phyloP scores from a whole-genome alignment of 352 stramenopile species.

The Phytophthora lateralis region DNA sequence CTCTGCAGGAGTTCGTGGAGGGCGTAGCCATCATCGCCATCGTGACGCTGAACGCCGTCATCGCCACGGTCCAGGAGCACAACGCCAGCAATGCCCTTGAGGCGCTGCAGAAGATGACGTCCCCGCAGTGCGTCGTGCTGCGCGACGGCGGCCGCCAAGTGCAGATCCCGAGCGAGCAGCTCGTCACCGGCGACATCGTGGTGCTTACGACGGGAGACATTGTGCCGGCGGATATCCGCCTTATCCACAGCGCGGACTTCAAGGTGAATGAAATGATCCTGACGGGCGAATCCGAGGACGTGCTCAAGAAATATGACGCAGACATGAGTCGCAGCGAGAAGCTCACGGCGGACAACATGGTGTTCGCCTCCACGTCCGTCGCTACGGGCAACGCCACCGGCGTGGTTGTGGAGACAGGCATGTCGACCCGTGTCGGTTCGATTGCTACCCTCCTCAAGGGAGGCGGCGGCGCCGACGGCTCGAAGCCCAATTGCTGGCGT shows the following conservation, averaged over 20 bases:
- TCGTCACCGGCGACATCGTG: constrained; percentile 82
- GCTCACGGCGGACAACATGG: constrained; percentile 84
- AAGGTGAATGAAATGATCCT: constrained; percentile 95
- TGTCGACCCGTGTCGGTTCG: constrained; percentile 65
- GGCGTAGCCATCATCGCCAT: constrained; percentile 74
- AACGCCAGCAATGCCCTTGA: constrained; percentile 75
- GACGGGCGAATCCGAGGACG: constrained; percentile 91
- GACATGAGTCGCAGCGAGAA: constrained; percentile 55
- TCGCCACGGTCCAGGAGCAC: constrained; percentile 72
- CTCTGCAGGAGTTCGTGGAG: constrained; percentile 73
- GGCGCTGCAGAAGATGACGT: constrained; percentile 76
- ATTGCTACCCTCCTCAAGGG: constrained; percentile 66
- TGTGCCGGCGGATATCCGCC: constrained; percentile 91
- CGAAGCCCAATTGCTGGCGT: constrained; percentile 50
- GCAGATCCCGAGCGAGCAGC: constrained; percentile 59
- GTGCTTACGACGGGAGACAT: constrained; percentile 92
- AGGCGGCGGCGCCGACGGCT: constrained; percentile 24
- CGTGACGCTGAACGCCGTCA: constrained; percentile 72
- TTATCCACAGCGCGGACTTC: constrained; percentile 83
- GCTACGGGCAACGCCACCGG: constrained; percentile 66
- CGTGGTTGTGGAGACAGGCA: constrained; percentile 69
- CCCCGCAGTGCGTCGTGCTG: constrained; percentile 62
- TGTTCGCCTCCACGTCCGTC: constrained; percentile 91
- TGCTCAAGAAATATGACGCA: constrained; percentile 70
- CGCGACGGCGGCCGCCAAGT: constrained; percentile 58